phyloP scores from a whole-genome alignment of 352 stramenopile genomes.

The Phytopythium aichiense region DNA sequence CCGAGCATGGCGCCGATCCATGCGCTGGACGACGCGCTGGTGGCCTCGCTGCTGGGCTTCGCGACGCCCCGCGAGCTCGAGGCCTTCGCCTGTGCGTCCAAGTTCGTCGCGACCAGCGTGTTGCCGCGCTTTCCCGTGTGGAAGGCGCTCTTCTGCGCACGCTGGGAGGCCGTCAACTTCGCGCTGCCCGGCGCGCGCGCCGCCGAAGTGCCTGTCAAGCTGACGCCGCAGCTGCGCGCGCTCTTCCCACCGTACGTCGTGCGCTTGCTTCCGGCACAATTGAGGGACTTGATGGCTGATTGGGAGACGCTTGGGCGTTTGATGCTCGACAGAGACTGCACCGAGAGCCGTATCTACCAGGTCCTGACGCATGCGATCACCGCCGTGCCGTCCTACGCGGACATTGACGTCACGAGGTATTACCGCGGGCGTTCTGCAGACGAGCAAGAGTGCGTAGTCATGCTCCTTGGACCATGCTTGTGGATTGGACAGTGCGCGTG shows the following conservation, averaged over 20 bases:
- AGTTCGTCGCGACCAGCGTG: slow-evolving; percentile 19
- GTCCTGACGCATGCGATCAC: slow-evolving; percentile 27
- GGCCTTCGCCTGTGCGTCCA: slow-evolving; percentile 28
- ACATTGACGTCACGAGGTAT: slow-evolving; percentile 24
- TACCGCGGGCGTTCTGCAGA: slow-evolving; percentile 22
- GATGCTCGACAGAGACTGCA: slow-evolving; percentile 1
- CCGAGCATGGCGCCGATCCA: slow-evolving; percentile 22
- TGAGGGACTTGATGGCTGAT: not conserved
- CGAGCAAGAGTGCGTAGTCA: slow-evolving; percentile 23
- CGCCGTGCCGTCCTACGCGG: slow-evolving; percentile 22
- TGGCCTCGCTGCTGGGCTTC: slow-evolving; percentile 24
- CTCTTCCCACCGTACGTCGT: slow-evolving; percentile 15
- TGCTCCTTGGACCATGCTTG: not conserved
- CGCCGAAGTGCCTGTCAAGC: slow-evolving; percentile 11
- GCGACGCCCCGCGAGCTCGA: slow-evolving; percentile 25
- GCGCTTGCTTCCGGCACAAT: not conserved
- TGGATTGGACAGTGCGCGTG: slow-evolving; percentile 5
- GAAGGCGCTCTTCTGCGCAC: slow-evolving; percentile 25
- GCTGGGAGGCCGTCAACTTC: slow-evolving; percentile 34
- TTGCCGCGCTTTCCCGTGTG: slow-evolving; percentile 30
- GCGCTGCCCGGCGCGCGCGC: slow-evolving; percentile 11
- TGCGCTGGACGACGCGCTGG: slow-evolving; percentile 24
- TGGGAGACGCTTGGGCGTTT: not conserved
- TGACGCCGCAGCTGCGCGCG: slow-evolving; percentile 15
- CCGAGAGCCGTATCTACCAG: slow-evolving; percentile 28